Evolutionary conservation across 257 asterid species (phyloP).

Genomic region (Nyctanthes arbortristis): DNA sequence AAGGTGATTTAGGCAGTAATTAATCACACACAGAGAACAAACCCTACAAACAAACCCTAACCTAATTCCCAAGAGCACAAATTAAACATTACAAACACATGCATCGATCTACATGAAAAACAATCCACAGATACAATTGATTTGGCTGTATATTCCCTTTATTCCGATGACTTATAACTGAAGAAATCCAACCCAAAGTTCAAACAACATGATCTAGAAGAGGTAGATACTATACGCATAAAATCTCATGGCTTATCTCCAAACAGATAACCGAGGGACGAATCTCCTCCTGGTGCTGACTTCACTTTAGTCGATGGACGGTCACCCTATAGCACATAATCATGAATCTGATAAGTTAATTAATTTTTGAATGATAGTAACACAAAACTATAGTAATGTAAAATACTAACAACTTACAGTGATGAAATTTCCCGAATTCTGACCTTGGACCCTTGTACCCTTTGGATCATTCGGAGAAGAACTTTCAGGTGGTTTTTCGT

Average conservation of each 20-base stretch:
- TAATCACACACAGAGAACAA: constrained; percentile 12
- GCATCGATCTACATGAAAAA: background rate
- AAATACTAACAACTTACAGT: constrained; percentile 33
- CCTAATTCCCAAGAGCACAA: background rate
- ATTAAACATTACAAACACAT: constrained; percentile 3
- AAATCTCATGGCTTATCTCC: constrained; percentile 43
- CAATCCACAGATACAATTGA: no score
- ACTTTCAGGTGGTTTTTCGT: constrained; percentile 25
- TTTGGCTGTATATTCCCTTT: no score
- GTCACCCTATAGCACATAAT: constrained; percentile 26
- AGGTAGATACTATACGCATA: background rate
- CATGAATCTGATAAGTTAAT: background rate
- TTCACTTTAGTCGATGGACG: constrained; percentile 67
- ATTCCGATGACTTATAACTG: no score
- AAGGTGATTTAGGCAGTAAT: background rate
- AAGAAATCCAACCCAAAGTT: constrained; percentile 1
- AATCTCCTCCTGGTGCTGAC: constrained; percentile 62
- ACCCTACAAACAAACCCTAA: constrained; percentile 34
- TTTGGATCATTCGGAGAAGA: constrained; percentile 22
- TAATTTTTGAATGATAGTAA: background rate
- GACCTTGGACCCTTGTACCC: constrained; percentile 30
- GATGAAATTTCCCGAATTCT: constrained; percentile 45
- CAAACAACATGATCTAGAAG: background rate
- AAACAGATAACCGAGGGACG: constrained; percentile 62
- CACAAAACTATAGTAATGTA: background rate